A percentile compares a stretch with the other conserved stretches of the same genome.
Conservation (phyloP, 2,329 filamentous ascomycete species). For the Talaromyces albobiverticillius region DNA sequence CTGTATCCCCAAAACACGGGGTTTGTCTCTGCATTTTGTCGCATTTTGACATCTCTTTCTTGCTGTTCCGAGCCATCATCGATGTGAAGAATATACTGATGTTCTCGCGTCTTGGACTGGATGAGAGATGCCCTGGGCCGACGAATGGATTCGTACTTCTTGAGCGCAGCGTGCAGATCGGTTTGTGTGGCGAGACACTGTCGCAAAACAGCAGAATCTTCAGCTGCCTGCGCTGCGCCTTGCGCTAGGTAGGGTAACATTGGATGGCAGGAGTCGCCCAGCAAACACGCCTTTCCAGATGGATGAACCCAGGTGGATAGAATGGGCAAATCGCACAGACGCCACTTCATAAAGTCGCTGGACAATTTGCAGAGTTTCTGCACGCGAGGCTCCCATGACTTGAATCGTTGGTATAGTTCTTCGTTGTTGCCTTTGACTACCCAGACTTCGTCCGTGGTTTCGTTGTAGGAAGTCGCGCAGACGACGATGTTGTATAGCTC, state of each 20-base stretch:
- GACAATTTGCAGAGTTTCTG: neutral
- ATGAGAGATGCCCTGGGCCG: neutral
- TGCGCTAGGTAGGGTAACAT: constrained; percentile 66
- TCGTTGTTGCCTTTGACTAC: neutral
- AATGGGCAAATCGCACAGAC: neutral
- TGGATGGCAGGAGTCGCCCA: constrained; percentile 66
- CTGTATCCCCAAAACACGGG: constrained; percentile 8
- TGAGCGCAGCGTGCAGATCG: neutral
- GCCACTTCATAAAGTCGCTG: neutral
- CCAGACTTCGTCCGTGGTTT: neutral
- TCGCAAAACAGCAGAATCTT: constrained; percentile 55
- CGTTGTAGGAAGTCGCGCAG: neutral
- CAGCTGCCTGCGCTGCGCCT: constrained; percentile 66
- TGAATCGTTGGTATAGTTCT: neutral
- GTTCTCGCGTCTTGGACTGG: neutral
- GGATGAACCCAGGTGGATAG: constrained; percentile 26
- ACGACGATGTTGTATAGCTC: neutral
- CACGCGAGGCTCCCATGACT: neutral
- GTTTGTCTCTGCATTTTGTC: constrained; percentile 14
- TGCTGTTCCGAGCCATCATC: constrained; percentile 20
- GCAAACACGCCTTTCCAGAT: constrained; percentile 55
- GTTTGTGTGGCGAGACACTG: neutral
- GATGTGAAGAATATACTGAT: neutral
- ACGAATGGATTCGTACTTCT: neutral
- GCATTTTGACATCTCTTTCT: constrained; percentile 18